Conservation (phyloP, 2,329 filamentous ascomycete genomes). For the Fusarium globosum region DNA sequence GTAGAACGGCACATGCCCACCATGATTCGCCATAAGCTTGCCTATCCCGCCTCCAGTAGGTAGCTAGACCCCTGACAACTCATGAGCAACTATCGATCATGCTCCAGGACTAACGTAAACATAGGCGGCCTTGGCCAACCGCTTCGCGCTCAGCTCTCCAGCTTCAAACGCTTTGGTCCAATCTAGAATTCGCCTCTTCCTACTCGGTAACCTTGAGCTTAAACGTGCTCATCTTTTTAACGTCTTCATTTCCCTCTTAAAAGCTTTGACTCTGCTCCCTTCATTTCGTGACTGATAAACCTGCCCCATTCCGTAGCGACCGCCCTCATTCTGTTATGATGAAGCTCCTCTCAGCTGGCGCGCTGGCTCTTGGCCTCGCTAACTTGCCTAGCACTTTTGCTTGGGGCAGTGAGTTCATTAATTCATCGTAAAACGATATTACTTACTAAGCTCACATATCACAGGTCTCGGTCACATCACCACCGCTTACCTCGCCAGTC, state of each 20-base stretch:
- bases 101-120: slow-evolving; percentile 18
- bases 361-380: slow-evolving; percentile 47
- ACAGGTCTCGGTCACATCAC: slow-evolving; percentile 73
- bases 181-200: slow-evolving; percentile 20
- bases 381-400: slow-evolving; percentile 51
- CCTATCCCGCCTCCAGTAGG: slow-evolving; percentile 2
- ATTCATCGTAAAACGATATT: not conserved
- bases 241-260: not conserved
- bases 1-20: slow-evolving; percentile 32
- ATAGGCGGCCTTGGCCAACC: slow-evolving; percentile 27
- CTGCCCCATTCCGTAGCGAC: not conserved
- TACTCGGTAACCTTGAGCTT: not conserved
- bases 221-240: slow-evolving; percentile 11
- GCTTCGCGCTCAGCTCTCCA: slow-evolving; percentile 28
- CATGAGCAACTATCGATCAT: slow-evolving; percentile 35
- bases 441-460: slow-evolving; percentile 21
- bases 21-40: slow-evolving; percentile 38
- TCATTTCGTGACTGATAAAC: not conserved
- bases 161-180: slow-evolving; percentile 22
- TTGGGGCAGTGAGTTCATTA: slow-evolving; percentile 56
- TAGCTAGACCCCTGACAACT: slow-evolving; percentile 19
- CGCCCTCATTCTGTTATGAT: slow-evolving; percentile 37
- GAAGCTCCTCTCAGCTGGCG: slow-evolving; percentile 47
- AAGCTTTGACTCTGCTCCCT: not conserved
- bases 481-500: slow-evolving; percentile 70